A percentile compares a stretch with the other conserved stretches of the same genome.
These are phyloP conservation scores for Myxozyma nipponensis DNA, from an alignment of 805 yeast species.

Conservation along the genomic window DNA sequence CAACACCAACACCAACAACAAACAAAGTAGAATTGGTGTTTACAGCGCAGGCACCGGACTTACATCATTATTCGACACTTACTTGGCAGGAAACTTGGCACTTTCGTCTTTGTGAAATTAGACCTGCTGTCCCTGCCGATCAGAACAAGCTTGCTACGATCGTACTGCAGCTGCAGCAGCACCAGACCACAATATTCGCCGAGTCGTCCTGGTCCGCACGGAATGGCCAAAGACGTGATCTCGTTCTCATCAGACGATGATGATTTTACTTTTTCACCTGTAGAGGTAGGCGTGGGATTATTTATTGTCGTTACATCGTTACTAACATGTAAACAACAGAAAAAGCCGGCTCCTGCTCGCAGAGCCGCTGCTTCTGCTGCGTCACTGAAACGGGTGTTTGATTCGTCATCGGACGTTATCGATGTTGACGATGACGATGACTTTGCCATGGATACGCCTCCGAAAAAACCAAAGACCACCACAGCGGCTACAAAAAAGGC, in stretches of 20 bases:
- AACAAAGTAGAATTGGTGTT: too few relatives aligned
- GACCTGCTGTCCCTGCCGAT: too few relatives aligned
- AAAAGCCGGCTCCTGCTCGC: conserved; percentile 13
- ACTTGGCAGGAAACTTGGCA: too few relatives aligned
- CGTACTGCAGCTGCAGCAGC: too few relatives aligned
- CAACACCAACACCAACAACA: too few relatives aligned
- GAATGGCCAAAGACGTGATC: conserved; percentile 3
- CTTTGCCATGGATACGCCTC: conserved; percentile 16
- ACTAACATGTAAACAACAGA: background rate
- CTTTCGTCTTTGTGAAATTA: too few relatives aligned
- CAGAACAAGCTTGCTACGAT: too few relatives aligned
- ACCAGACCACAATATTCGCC: too few relatives aligned
- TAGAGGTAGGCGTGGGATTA: conserved; percentile 4
- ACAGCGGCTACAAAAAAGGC: background rate
- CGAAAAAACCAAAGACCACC: conserved; percentile 7
- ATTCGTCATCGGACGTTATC: conserved; percentile 19
- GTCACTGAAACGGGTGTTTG: conserved; percentile 19
- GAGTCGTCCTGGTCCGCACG: too few relatives aligned
- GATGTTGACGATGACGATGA: conserved; percentile 19
- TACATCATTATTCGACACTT: too few relatives aligned
- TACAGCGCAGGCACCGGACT: too few relatives aligned
- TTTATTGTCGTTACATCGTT: background rate
- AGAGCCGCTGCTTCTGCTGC: conserved; percentile 21
- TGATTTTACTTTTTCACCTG: conserved; percentile 15
- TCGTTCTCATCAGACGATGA: conserved; percentile 22